A percentile compares a stretch with the other conserved stretches of the same genome.
Evolutionary conservation across 1,284 basidiomycete genomes (phyloP).

Genomic region (Ceratobasidium sp.): DNA sequence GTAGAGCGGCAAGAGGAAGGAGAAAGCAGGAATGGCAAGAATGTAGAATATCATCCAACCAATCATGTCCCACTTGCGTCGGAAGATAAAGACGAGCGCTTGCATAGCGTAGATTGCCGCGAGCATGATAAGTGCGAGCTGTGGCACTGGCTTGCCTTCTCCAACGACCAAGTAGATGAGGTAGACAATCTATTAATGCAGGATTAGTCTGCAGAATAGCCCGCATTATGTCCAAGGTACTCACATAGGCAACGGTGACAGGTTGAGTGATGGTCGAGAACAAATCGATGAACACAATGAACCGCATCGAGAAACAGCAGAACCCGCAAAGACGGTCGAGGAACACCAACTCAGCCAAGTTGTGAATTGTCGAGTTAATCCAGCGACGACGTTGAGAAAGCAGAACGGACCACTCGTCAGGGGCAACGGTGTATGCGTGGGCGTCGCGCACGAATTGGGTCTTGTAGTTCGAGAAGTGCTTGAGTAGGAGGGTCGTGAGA

Average conservation of each 20-base stretch:
- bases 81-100: constrained; percentile 84
- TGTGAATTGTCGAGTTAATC: constrained; percentile 99
- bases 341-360: constrained; percentile 92
- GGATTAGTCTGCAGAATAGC: constrained; percentile 1
- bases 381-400: constrained; percentile 98
- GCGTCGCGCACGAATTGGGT: constrained; percentile 96
- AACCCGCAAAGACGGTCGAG: constrained; percentile 95
- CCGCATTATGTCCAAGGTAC: constrained; percentile 53
- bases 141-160: constrained; percentile 72
- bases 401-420: constrained; percentile 92
- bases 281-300: constrained; percentile 96
- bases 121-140: constrained; percentile 89
- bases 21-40: constrained; percentile 89
- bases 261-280: constrained; percentile 88
- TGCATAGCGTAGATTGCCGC: constrained; percentile 93
- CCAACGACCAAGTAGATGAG: constrained; percentile 80
- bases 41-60: constrained; percentile 99
- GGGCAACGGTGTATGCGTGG: constrained; percentile 90
- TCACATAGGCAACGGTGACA: constrained; percentile 92
- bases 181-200: constrained; percentile 75
- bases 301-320: constrained; percentile 99
- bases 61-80: constrained; percentile 94
- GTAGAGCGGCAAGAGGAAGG: constrained; percentile 92
- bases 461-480: constrained; percentile 92
- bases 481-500: constrained; percentile 92